Conservation (phyloP, 495 filamentous ascomycete species). For the Penicillium silybi region DNA sequence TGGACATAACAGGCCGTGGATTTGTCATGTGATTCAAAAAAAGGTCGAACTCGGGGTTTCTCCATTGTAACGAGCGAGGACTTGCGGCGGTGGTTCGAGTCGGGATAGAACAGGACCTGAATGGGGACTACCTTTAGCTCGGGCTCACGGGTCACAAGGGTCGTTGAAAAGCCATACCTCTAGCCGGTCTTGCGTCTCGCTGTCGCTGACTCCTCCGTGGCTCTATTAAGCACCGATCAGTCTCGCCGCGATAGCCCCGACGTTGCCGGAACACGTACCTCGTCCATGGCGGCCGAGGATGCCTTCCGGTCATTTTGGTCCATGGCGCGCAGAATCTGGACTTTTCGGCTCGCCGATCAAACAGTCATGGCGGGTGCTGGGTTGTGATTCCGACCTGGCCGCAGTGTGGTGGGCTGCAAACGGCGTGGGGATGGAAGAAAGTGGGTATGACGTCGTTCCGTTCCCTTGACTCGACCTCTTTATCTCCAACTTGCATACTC, state of each 20-base stretch:
- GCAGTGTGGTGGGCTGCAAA: slow-evolving; percentile 8
- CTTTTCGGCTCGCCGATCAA: slow-evolving; percentile 1
- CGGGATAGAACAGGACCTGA: slow-evolving; percentile 71
- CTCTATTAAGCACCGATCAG: slow-evolving; percentile 24
- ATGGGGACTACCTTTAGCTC: neutral
- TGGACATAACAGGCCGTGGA: slow-evolving; percentile 80
- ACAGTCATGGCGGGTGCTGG: slow-evolving; percentile 15
- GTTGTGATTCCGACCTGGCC: neutral
- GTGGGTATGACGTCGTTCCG: slow-evolving; percentile 32
- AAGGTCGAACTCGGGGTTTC: slow-evolving; percentile 35
- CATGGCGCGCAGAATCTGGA: slow-evolving; percentile 14
- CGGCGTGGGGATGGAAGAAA: slow-evolving; percentile 6
- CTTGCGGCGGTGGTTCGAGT: slow-evolving; percentile 74
- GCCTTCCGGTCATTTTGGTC: slow-evolving; percentile 9
- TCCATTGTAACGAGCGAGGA: slow-evolving; percentile 73
- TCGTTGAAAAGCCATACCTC: slow-evolving; percentile 32
- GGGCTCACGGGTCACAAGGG: neutral
- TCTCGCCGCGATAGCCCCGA: neutral
- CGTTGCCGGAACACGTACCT: slow-evolving; percentile 15
- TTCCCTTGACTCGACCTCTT: too few relatives aligned
- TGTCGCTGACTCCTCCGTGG: slow-evolving; percentile 37
- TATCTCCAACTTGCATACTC: neutral
- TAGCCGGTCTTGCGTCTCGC: slow-evolving; percentile 43
- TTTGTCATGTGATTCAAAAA: slow-evolving; percentile 36
- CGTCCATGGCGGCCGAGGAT: slow-evolving; percentile 16